A percentile compares a stretch with the other conserved stretches of the same genome.
Evolutionary conservation across 495 filamentous ascomycete genomes (phyloP).

Genomic region (Aspergillus diversus): DNA sequence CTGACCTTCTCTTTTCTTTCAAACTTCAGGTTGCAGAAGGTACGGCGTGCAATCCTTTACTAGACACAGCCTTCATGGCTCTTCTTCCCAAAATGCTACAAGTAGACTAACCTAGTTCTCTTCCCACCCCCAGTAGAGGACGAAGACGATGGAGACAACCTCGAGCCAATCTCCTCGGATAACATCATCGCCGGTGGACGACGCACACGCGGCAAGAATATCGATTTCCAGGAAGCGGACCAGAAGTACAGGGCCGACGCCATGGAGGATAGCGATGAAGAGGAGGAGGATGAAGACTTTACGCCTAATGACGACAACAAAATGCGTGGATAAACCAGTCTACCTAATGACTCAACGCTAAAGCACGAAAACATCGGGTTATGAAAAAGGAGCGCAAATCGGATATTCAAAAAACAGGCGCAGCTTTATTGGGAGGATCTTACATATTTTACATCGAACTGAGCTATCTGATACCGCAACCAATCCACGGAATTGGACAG

Average conservation of each 20-base stretch:
- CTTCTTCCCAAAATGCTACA: neutral
- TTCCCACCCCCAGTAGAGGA: constrained; percentile 42
- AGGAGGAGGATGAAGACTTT: constrained; percentile 75
- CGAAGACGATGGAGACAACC: constrained; percentile 76
- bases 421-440: constrained; percentile 21
- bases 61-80: neutral
- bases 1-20: constrained; percentile 3
- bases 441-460: constrained; percentile 9
- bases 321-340: constrained; percentile 46
- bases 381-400: constrained; percentile 21
- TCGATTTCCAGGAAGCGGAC: constrained; percentile 84
- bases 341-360: constrained; percentile 19
- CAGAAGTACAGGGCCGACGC: constrained; percentile 57
- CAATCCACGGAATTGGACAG: neutral
- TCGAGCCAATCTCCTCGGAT: constrained; percentile 84
- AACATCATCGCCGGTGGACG: constrained; percentile 82
- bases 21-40: constrained; percentile 42
- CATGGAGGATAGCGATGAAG: constrained; percentile 66
- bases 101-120: neutral
- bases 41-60: constrained; percentile 2
- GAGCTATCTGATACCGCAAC: constrained; percentile 6
- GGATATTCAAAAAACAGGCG: constrained; percentile 23
- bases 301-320: constrained; percentile 38
- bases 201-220: constrained; percentile 82
- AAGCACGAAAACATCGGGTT: constrained; percentile 14